Evolutionary conservation across 2,329 filamentous ascomycete genomes (phyloP), one percentile per base, ranked within the genome.

Genomic region (Diplodia seriata): DNA sequence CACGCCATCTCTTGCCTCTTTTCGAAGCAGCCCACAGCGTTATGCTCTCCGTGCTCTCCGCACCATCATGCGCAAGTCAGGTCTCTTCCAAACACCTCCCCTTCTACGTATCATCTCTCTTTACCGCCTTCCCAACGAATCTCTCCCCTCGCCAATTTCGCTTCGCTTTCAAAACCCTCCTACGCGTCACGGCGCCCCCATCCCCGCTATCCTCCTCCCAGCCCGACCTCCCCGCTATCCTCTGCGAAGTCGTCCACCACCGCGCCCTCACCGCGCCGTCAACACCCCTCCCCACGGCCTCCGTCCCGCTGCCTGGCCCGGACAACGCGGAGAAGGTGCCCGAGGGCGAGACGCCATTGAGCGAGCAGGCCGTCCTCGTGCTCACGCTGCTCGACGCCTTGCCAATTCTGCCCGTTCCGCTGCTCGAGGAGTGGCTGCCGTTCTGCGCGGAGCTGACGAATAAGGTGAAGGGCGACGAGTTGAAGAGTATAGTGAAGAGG

Each of bases 11-110:
- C 11, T 79, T 89, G 2, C 85, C 89, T 50, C 87, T 96, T n/a
- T 97, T 96, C 73, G 94, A 97, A 78, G 89, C 94, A 0, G 92
- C 93, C 0, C 94, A 97, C 79, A 91, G 90, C 71, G 87, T 94
- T 51, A 87, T 92, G 71, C 86, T 97, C 6, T 89, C 94, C 1
- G 89, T 92, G 4, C 87, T 97, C 55, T 91, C 91, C 0, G 90
- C 91, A 63, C 92, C 93, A 0, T 89, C 91, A 70, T 94, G 93
- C 72, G 88, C 90, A 20, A 80, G 86, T 15, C 73, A 36, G 18
- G 81, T 96, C 26, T 89, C 92, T 18, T 85, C 89, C 9, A 85
- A 86, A 70, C 86, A 95, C 66, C 85, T 94, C 1, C 92, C 93
- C 0, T 92, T 92, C 74, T 97, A 97, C 78, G 89, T 96, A 70